Evolutionary conservation across 179 eudicot genomes (phyloP), one percentile per base, ranked within the genome.

Genomic region (Gypsophila paniculata): DNA sequence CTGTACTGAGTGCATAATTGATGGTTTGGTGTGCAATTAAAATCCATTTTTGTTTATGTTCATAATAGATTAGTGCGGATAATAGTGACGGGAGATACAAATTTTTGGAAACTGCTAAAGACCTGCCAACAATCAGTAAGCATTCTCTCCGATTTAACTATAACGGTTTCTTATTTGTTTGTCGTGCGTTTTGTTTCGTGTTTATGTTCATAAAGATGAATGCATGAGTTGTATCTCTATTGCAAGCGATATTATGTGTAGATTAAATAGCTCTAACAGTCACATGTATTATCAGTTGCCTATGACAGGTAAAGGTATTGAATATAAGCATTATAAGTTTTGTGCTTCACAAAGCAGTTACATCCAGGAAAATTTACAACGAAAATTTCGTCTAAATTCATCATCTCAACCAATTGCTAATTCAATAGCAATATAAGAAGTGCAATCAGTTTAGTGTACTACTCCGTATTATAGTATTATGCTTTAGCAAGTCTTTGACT

Each of bases 91-190:
- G 82, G 61, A 77, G 88, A 70, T 85, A 83, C 78, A 82, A 81
- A 75, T 84, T 89, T 80, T 86, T 89, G 61, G 89, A 91, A 72
- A 72, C 70, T 61, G 80, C 87, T 21, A 85, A 85, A 71, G 89
- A 87, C 74, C 86, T 91, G 77, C 97, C 97, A 17, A 91, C 88
- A 48, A 87, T 91, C 54, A 91, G 97, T 91, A 82, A 79, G 90
- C 67, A 13, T 44, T 19, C 19, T 51, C 19, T 71, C 39, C 66
- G 19, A 17, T 64, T 66, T 34, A 5, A 15, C 15, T 23, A 73
- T 58, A 18, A 17, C 14, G n/a, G 14, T 13, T 49, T 26, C 44
- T 19, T 34, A 44, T 19, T 60, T 12, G 18, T 67, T 36, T 78
- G 44, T 61, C 18, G 18, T 44, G 21, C 53, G 19, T 39, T 61